Percentiles rank a stretch among this genome's conserved stretches.
Evolutionary conservation across 768 basidiomycete genomes (phyloP).

Genomic region (Infundibulicybe gibba): DNA sequence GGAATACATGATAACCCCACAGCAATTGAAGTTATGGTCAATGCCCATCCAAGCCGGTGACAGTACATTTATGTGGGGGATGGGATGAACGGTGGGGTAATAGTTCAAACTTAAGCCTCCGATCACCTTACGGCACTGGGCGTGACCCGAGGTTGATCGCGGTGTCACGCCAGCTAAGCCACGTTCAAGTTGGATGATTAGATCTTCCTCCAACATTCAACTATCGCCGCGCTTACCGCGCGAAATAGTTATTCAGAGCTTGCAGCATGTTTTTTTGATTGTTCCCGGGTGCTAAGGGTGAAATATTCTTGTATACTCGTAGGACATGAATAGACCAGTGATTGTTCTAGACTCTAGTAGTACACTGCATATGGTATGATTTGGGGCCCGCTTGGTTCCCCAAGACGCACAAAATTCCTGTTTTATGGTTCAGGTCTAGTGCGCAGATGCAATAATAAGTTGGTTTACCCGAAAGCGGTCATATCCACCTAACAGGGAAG

Average conservation of each 20-base stretch:
- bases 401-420: constrained; percentile 56
- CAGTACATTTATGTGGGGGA: no score
- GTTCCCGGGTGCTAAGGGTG: constrained; percentile 68
- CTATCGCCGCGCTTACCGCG: no score
- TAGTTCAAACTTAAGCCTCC: no score
- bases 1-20: no score
- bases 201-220: no score
- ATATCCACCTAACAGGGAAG: constrained; percentile 62
- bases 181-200: no score
- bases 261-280: background rate
- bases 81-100: no score
- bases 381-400: constrained; percentile 50
- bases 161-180: no score
- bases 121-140: no score
- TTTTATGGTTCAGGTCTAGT: constrained; percentile 7
- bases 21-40: no score
- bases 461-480: constrained; percentile 60
- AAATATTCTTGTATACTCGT: constrained; percentile 11
- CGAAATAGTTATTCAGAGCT: constrained; percentile 11
- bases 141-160: no score
- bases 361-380: constrained; percentile 66
- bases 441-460: background rate
- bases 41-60: no score
- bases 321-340: constrained; percentile 1
- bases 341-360: constrained; percentile 18